Conservation (phyloP, 2,329 filamentous ascomycete genomes). For the Paracamarosporium sp. region DNA sequence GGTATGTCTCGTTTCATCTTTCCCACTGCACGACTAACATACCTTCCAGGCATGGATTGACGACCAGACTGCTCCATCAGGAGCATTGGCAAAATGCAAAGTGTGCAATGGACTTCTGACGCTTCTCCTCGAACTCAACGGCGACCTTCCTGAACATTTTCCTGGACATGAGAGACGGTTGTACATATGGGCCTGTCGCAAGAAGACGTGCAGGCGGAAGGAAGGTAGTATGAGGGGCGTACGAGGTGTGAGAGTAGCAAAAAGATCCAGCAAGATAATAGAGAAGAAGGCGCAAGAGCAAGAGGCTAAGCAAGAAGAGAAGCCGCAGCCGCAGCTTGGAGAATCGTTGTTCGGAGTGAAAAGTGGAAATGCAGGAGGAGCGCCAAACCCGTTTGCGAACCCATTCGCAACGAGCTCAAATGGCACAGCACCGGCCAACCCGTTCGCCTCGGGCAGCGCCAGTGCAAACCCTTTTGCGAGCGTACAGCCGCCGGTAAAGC, state of each 20-base stretch:
- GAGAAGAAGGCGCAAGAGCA: constrained; percentile 27
- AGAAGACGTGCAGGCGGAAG: constrained; percentile 80
- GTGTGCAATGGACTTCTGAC: constrained; percentile 84
- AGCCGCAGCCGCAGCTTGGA: constrained; percentile 61
- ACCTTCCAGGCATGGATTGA: constrained; percentile 77
- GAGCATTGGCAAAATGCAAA: constrained; percentile 81
- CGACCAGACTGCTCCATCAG: constrained; percentile 72
- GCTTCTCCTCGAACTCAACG: constrained; percentile 88
- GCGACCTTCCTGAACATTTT: constrained; percentile 84
- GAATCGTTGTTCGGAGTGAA: constrained; percentile 74
- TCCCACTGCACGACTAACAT: neutral
- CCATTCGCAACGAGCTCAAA: constrained; percentile 62
- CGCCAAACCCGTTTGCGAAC: constrained; percentile 53
- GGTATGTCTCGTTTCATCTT: constrained; percentile 60
- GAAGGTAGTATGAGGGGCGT: constrained; percentile 80
- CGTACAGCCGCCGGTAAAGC: constrained; percentile 12
- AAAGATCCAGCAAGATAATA: constrained; percentile 30
- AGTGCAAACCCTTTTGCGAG: constrained; percentile 34
- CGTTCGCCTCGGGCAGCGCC: constrained; percentile 56
- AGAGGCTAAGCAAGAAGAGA: constrained; percentile 33
- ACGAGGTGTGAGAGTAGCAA: constrained; percentile 68
- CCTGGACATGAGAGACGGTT: constrained; percentile 85
- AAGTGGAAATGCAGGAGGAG: constrained; percentile 31
- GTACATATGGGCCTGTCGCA: constrained; percentile 84
- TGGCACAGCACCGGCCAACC: constrained; percentile 56